Evolutionary conservation across 2,329 filamentous ascomycete genomes (phyloP).

Genomic region (Aspergillus hortae): DNA sequence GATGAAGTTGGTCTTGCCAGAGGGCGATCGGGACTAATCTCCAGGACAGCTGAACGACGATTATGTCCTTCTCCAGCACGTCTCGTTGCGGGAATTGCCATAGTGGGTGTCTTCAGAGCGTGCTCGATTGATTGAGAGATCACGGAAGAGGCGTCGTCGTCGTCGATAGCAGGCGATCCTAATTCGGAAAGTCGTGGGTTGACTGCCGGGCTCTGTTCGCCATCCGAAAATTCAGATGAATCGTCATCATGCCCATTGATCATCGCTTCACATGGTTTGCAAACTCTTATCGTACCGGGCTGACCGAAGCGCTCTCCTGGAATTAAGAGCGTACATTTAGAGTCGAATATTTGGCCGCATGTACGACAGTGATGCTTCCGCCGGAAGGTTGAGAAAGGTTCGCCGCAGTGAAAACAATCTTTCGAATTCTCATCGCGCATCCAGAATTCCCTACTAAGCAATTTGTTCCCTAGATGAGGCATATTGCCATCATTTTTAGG

Average conservation of each 20-base stretch:
- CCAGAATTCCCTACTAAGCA: conserved; percentile 95
- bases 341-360: conserved; percentile 98
- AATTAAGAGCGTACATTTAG: conserved; percentile 91
- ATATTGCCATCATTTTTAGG: conserved; percentile 33
- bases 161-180: conserved; percentile 47
- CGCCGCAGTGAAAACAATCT: conserved; percentile 90
- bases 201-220: conserved; percentile 59
- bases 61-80: conserved; percentile 71
- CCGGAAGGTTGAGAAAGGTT: conserved; percentile 86
- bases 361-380: conserved; percentile 93
- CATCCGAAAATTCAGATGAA: conserved; percentile 85
- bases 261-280: conserved; percentile 86
- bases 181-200: conserved; percentile 60
- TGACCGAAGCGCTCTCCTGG: conserved; percentile 85
- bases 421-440: conserved; percentile 99
- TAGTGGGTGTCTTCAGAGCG: conserved; percentile 53
- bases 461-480: conserved; percentile 73
- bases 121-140: conserved; percentile 47
- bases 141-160: conserved; percentile 45
- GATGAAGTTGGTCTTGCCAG: conserved; percentile 91
- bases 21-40: conserved; percentile 76
- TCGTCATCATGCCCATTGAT: conserved; percentile 88
- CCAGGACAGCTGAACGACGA: conserved; percentile 80
- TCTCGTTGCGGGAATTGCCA: conserved; percentile 63
- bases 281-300: conserved; percentile 77